These are phyloP conservation scores for Cercospora zeina DNA, from an alignment of 2,329 filamentous ascomycete genomes.

Conservation along the genomic window DNA sequence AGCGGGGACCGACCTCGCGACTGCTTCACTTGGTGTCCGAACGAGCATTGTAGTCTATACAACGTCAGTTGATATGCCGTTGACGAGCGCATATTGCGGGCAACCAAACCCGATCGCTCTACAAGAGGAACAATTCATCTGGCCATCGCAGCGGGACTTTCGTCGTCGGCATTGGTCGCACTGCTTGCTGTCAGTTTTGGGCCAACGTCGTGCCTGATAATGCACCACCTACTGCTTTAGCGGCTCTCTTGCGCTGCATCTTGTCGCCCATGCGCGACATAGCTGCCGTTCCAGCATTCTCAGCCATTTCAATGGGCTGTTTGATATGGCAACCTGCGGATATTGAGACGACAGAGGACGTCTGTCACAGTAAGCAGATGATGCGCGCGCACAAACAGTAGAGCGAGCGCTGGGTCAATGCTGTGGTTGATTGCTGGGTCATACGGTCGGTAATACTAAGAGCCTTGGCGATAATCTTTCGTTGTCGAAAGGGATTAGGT, in stretches of 20 bases:
- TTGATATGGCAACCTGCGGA: neutral
- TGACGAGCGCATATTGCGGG: neutral
- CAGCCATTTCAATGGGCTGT: constrained; percentile 1
- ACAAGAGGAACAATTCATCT: constrained; percentile 25
- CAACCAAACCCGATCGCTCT: constrained; percentile 23
- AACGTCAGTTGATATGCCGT: constrained; percentile 1
- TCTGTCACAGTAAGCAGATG: neutral
- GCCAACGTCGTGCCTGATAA: too few relatives aligned
- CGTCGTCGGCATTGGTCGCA: constrained; percentile 29
- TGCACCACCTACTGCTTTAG: constrained; percentile 23
- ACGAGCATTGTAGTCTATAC: constrained; percentile 28
- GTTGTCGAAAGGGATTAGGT: neutral
- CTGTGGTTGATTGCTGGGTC: neutral
- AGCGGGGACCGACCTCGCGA: constrained; percentile 16
- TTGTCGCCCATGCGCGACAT: constrained; percentile 1
- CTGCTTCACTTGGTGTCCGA: constrained; percentile 28
- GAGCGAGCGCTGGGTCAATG: neutral
- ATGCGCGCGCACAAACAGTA: neutral
- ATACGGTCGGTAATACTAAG: neutral
- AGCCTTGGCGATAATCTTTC: neutral
- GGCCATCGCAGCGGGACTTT: constrained; percentile 28
- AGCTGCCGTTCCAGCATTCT: neutral
- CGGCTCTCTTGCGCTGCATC: constrained; percentile 24
- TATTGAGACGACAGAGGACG: neutral
- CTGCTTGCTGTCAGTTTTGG: constrained; percentile 3